These are phyloP conservation scores for Arxiozyma telluris DNA, from an alignment of 1,139 yeast species.

Conservation along the genomic window DNA sequence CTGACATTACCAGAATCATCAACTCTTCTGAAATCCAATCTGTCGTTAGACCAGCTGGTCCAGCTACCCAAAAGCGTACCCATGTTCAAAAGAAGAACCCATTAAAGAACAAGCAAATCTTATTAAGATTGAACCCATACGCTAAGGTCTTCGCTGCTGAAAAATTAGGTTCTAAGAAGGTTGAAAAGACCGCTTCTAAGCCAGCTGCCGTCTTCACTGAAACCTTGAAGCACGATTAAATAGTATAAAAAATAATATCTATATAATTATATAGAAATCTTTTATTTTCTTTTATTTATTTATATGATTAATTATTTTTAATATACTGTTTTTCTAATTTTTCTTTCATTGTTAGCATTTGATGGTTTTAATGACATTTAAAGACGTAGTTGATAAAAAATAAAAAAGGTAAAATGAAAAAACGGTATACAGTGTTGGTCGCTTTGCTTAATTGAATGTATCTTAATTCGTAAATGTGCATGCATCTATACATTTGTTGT, in stretches of 20 bases:
- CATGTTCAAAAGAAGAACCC: conserved; percentile 99
- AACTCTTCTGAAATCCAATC: conserved; percentile 99
- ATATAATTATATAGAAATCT: conserved; percentile 1
- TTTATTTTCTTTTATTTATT: conserved; percentile 2
- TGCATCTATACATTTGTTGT: too few species aligned
- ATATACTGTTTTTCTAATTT: neutral
- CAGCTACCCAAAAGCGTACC: conserved; percentile 84
- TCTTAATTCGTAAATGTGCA: too few species aligned
- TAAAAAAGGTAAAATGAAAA: too few species aligned
- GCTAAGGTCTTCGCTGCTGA: conserved; percentile 94
- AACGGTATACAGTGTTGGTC: too few species aligned
- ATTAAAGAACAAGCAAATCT: conserved; percentile 98
- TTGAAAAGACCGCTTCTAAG: conserved; percentile 54
- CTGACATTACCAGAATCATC: conserved; percentile 95
- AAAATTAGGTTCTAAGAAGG: conserved; percentile 83
- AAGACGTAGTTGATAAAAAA: neutral
- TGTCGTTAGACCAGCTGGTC: conserved; percentile 95
- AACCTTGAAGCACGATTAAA: conserved; percentile 51
- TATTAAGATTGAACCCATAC: conserved; percentile 98
- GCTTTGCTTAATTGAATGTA: too few species aligned
- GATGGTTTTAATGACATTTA: neutral
- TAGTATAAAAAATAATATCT: conserved; percentile 3
- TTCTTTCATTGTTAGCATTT: neutral
- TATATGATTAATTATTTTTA: neutral
- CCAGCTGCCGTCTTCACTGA: conserved; percentile 64